Percentiles rank a stretch among this genome's conserved stretches.
Evolutionary conservation across 1,284 basidiomycete genomes (phyloP).

Genomic region (Apiotrichum siamense): DNA sequence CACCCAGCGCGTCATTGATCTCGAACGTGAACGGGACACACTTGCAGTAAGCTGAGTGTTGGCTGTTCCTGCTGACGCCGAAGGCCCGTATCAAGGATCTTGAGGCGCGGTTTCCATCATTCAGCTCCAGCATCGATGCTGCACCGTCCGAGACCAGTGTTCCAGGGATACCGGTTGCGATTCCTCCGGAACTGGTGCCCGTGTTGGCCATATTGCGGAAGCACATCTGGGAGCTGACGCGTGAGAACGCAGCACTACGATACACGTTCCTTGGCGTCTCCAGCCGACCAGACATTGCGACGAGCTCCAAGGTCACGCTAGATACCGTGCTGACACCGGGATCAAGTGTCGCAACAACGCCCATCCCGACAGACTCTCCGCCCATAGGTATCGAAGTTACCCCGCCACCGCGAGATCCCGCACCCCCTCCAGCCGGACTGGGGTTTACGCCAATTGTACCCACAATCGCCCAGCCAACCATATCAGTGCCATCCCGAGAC

Average conservation of each 20-base stretch:
- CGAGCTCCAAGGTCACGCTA: neutral
- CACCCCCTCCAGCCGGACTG: neutral
- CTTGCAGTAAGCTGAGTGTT: constrained; percentile 20
- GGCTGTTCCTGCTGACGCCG: neutral
- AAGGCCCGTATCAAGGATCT: constrained; percentile 21
- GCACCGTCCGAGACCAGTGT: neutral
- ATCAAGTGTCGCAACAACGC: constrained; percentile 13
- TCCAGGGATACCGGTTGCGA: constrained; percentile 7
- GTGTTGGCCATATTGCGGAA: constrained; percentile 26
- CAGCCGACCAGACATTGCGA: neutral
- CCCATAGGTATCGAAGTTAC: constrained; percentile 2
- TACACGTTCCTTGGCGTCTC: constrained; percentile 35
- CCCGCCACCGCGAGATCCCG: neutral
- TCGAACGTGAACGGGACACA: constrained; percentile 33
- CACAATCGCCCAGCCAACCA: neutral
- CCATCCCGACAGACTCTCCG: constrained; percentile 9
- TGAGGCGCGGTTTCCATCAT: constrained; percentile 12
- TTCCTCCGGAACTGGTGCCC: constrained; percentile 32
- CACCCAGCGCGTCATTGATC: constrained; percentile 23
- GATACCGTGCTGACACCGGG: constrained; percentile 4
- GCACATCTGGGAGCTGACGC: constrained; percentile 36
- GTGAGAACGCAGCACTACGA: constrained; percentile 41
- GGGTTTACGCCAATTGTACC: neutral
- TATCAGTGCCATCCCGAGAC: neutral
- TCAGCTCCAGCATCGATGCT: constrained; percentile 17